Conservation (phyloP, 768 basidiomycete species). For the Hygrophoropsis aurantiaca region DNA sequence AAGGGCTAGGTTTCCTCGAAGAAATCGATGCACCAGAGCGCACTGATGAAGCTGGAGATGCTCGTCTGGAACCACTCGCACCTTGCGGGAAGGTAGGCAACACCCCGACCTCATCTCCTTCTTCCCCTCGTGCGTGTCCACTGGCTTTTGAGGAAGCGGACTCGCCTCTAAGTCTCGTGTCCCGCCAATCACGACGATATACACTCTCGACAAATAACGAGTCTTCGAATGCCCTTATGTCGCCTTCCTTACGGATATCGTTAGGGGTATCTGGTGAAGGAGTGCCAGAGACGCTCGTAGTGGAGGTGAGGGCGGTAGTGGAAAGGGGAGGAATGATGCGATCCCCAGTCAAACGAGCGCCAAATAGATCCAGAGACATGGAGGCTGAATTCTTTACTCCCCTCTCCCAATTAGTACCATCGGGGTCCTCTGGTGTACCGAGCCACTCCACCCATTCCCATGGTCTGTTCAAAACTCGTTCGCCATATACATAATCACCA, state of each 20-base stretch:
- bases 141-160: slow-evolving; percentile 13
- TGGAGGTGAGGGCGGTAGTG: background rate
- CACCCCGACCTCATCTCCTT: slow-evolving; percentile 26
- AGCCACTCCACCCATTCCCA: slow-evolving; percentile 89
- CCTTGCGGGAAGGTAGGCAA: slow-evolving; percentile 24
- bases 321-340: slow-evolving; percentile 25
- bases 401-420: slow-evolving; percentile 40
- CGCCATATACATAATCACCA: slow-evolving; percentile 49
- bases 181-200: slow-evolving; percentile 77
- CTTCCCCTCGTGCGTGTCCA: slow-evolving; percentile 19
- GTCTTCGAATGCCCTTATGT: slow-evolving; percentile 65
- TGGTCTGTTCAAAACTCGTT: slow-evolving; percentile 67
- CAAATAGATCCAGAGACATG: slow-evolving; percentile 71
- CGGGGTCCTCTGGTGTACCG: slow-evolving; percentile 44
- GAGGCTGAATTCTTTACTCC: slow-evolving; percentile 67
- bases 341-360: slow-evolving; percentile 64
- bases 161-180: slow-evolving; percentile 47
- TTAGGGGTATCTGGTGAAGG: background rate
- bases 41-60: slow-evolving; percentile 52
- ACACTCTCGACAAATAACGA: slow-evolving; percentile 59
- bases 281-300: too few relatives aligned
- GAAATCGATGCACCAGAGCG: slow-evolving; percentile 36
- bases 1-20: slow-evolving; percentile 50
- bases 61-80: slow-evolving; percentile 32
- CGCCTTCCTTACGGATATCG: slow-evolving; percentile 39